Evolutionary conservation across 768 basidiomycete species (phyloP), one percentile per base, ranked within the genome.

Genomic region (Podaxis rugospora): DNA sequence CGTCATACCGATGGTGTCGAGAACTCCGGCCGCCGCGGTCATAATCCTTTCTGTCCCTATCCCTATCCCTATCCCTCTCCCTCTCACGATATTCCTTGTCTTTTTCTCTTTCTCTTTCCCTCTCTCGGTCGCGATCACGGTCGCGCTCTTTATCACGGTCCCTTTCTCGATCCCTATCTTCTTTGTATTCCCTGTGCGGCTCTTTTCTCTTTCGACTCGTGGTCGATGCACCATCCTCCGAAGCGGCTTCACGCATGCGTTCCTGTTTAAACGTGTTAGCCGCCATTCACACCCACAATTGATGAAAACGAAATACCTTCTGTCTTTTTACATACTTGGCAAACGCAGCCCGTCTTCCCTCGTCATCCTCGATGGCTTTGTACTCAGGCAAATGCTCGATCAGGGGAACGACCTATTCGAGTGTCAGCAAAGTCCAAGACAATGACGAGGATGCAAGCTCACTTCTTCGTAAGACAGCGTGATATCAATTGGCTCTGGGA

Each of bases 321-420:
- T 97, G 94, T 61, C 96, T 77, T 72, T 90, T 92, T 55, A 95
- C 80, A 70, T 87, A 96, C 74, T 95, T 98, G 16, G 83, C 74
- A 71, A 93, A 98, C 1, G 95, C 95, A 4, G 83, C 80, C 32
- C 86, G 85, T 47, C 93, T 78, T 16, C 84, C 82, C 62, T 94
- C 92, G n/a, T 95, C 94, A 51, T 93, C 92, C 50, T 93, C 89
- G 14, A 98, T 73, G 16, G 89, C 93, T 66, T 87, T 88, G 74
- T 83, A 99, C 72, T 98, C 95, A 0, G 88, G 81, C 42, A 98
- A 80, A 53, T 93, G 79, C 71, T 93, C 81, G 56, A 98, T 92
- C 14, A 88, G 72, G 1, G 93, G 85, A 4, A 93, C 70, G 60
- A 83, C 83, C 89, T 95, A 47, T 40, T 66, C 64, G 37, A 51